A percentile compares a stretch with the other conserved stretches of the same genome.
Conservation (phyloP, 331 rosid species). For the Erythrophleum ivorense region DNA sequence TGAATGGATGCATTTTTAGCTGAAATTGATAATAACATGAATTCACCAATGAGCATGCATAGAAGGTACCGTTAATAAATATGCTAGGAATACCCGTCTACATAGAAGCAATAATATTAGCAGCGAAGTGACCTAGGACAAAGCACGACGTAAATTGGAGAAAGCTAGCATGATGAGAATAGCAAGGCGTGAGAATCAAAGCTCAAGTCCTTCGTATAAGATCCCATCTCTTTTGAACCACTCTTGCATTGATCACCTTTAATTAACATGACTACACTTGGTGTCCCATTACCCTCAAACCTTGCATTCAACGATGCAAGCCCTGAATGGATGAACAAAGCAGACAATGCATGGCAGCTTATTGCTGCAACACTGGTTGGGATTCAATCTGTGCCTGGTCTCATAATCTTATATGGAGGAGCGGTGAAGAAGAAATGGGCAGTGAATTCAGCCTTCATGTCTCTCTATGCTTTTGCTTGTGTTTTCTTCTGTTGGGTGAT, state of each 20-base stretch:
- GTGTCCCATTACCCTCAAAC: conserved; percentile 42
- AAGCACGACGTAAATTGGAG: neutral
- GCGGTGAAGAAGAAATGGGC: conserved; percentile 68
- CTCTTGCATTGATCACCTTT: neutral
- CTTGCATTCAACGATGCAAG: conserved; percentile 6
- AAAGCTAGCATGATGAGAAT: conserved; percentile 12
- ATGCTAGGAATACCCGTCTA: conserved; percentile 47
- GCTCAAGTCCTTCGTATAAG: conserved; percentile 25
- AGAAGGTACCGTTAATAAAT: conserved; percentile 28
- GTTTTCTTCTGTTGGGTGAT: conserved; percentile 54
- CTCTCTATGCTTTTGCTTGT: conserved; percentile 57
- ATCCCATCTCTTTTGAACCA: neutral
- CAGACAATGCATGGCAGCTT: conserved; percentile 60
- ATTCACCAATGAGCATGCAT: conserved; percentile 14
- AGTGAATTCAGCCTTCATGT: conserved; percentile 62
- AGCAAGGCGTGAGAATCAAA: conserved; percentile 50
- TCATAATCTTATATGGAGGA: conserved; percentile 56
- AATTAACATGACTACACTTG: neutral
- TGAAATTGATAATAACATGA: neutral
- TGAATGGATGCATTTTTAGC: neutral
- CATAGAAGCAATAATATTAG: neutral
- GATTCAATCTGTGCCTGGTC: conserved; percentile 52
- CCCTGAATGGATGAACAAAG: conserved; percentile 56
- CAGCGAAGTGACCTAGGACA: conserved; percentile 45
- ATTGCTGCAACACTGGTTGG: conserved; percentile 50